Evolutionary conservation across 73 alveolate species (phyloP), one percentile per base, ranked within the genome.

Genomic region (Paraurostyla sp.): DNA sequence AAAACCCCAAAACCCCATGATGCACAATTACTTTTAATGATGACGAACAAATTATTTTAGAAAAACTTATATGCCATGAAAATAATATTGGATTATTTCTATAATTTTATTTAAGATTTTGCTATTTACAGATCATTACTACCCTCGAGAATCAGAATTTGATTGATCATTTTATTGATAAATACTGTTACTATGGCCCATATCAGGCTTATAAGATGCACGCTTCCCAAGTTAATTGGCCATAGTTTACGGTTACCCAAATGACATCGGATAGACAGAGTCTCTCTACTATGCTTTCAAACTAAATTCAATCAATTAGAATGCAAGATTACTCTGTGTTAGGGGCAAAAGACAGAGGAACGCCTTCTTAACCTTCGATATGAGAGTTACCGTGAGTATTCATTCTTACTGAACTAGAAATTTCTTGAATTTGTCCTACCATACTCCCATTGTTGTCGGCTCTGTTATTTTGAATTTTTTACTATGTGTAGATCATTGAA

Each of bases 311-410:
- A 18, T n/a, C n/a, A 56, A 20, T 20, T 56, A 20, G 36, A 20
- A 25, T 56, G 36, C 9, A 62, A 25, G 7, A 32, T 23, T 62
- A 62, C 80, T 36, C 80, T 4, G 7, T 9, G 15, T 4, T 29
- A 7, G 80, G 80, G 30, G 80, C 80, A 33, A 62, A 62, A 9
- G 80, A 32, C n/a, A 62, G 51, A 25, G 80, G 80, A 16, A 50
- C 51, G 4, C 80, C 80, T 25, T 62, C 80, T 15, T 62, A 62
- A 27, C 6, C 16, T 15, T 62, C 46, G 11, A 62, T 62, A 25
- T 36, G 30, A 11, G 16, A 9, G 4, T 23, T 27, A 16, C 54
- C 51, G 4, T 9, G 32, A 15, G 54, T 32, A 4, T 62, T 15
- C 35, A 62, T 6, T 36, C 80, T 62, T 4, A 62, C 27, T 62